A percentile compares a stretch with the other conserved stretches of the same genome.
phyloP scores from a whole-genome alignment of 1,139 yeast species.

The Kluyveromyces sp. region DNA sequence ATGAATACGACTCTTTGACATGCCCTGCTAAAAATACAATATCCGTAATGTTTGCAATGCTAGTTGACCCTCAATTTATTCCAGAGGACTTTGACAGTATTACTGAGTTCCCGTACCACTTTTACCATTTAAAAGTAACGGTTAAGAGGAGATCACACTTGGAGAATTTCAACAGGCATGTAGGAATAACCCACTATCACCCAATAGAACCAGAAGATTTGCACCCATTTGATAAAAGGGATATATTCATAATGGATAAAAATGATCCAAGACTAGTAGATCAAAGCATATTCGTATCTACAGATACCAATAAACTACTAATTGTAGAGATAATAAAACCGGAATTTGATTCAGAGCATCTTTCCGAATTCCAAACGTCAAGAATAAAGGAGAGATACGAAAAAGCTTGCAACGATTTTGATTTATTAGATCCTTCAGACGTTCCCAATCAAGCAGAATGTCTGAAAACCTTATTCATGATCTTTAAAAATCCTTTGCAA shows the following conservation, averaged over 20 bases:
- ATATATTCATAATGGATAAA: constrained; percentile 24
- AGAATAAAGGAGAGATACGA: constrained; percentile 35
- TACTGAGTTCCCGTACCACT: constrained; percentile 19
- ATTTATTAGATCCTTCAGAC: constrained; percentile 20
- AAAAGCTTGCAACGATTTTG: constrained; percentile 26
- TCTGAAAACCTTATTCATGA: constrained; percentile 48
- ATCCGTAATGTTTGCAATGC: constrained; percentile 23
- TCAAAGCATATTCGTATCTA: constrained; percentile 38
- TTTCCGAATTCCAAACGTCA: constrained; percentile 33
- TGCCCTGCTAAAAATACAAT: constrained; percentile 22
- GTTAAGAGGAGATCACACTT: constrained; percentile 28
- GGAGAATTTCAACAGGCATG: constrained; percentile 20
- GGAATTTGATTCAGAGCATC: constrained; percentile 32
- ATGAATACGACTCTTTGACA: constrained; percentile 24
- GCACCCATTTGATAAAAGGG: constrained; percentile 32
- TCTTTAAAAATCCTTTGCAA: constrained; percentile 53
- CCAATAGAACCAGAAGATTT: constrained; percentile 27
- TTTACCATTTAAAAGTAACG: constrained; percentile 31
- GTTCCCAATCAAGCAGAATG: constrained; percentile 49
- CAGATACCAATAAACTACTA: constrained; percentile 35
- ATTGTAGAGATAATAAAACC: constrained; percentile 39
- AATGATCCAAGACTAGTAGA: constrained; percentile 29
- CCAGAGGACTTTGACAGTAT: constrained; percentile 14
- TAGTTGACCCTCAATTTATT: constrained; percentile 14
- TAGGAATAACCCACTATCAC: constrained; percentile 29